These are phyloP conservation scores for Ustilago hordei DNA, from an alignment of 1,284 basidiomycete species.

Conservation along the genomic window DNA sequence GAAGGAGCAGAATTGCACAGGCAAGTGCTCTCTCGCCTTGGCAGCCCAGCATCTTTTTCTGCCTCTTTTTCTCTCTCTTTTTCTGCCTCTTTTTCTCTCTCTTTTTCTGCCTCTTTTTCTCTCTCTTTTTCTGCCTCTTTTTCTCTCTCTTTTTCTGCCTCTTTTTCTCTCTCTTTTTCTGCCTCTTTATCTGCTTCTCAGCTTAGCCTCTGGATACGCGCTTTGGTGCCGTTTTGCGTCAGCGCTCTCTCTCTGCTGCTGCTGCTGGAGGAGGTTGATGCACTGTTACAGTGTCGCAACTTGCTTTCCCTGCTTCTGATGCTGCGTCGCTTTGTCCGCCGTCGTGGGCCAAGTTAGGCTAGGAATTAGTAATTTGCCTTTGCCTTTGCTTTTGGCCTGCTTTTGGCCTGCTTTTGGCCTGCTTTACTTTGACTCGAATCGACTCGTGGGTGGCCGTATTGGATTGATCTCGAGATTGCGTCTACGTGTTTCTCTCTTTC, in stretches of 20 bases:
- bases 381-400: too few species aligned
- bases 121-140: neutral
- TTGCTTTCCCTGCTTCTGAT: constrained; percentile 1
- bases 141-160: neutral
- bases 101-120: neutral
- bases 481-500: neutral
- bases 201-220: too few species aligned
- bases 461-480: neutral
- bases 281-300: constrained; percentile 7
- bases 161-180: neutral
- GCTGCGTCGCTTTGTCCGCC: neutral
- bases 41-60: constrained; percentile 7
- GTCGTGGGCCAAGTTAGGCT: neutral
- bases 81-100: neutral
- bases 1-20: too few species aligned
- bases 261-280: neutral
- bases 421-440: neutral
- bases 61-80: neutral
- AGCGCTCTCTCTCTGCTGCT: neutral
- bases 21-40: neutral
- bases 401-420: too few species aligned
- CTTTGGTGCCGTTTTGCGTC: too few species aligned
- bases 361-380: too few species aligned
- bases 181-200: too few species aligned
- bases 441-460: constrained; percentile 10